These are phyloP conservation scores for Spathaspora gorwiae DNA, from an alignment of 805 yeast species.

Conservation along the genomic window DNA sequence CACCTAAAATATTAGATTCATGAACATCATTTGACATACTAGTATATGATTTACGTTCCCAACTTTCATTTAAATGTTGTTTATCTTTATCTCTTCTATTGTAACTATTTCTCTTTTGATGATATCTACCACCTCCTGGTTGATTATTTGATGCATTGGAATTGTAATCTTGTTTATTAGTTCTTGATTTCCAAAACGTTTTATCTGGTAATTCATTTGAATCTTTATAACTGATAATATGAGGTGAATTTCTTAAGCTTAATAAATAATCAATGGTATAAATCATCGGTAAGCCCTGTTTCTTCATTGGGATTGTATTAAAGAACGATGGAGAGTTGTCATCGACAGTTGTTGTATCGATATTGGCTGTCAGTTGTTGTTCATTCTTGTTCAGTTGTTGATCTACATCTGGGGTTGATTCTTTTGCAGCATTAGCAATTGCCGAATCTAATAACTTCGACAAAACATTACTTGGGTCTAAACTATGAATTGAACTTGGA, in stretches of 20 bases:
- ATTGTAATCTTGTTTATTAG: conserved; percentile 4
- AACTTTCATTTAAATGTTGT: conserved; percentile 17
- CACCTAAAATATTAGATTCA: conserved; percentile 21
- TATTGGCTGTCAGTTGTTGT: conserved; percentile 11
- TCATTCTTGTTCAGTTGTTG: conserved; percentile 7
- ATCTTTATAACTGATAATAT: conserved; percentile 25
- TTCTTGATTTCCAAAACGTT: conserved; percentile 41
- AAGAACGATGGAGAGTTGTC: conserved; percentile 1
- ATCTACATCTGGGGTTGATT: conserved; percentile 32
- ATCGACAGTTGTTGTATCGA: not conserved
- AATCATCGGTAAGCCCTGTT: conserved; percentile 5
- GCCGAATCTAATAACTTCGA: conserved; percentile 42
- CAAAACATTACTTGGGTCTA: conserved; percentile 34
- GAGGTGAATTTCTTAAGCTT: conserved; percentile 31
- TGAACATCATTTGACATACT: conserved; percentile 2
- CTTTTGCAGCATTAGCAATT: conserved; percentile 44
- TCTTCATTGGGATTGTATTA: conserved; percentile 3
- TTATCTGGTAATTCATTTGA: conserved; percentile 39
- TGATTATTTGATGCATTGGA: conserved; percentile 7
- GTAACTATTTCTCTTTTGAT: conserved; percentile 13
- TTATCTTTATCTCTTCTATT: conserved; percentile 11
- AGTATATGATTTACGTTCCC: conserved; percentile 26
- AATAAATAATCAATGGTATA: conserved; percentile 28
- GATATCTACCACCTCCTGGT: conserved; percentile 7
- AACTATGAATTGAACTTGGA: conserved; percentile 5